Evolutionary conservation across 1,139 yeast species (phyloP).

Genomic region (Geotrichum carabidarum): DNA sequence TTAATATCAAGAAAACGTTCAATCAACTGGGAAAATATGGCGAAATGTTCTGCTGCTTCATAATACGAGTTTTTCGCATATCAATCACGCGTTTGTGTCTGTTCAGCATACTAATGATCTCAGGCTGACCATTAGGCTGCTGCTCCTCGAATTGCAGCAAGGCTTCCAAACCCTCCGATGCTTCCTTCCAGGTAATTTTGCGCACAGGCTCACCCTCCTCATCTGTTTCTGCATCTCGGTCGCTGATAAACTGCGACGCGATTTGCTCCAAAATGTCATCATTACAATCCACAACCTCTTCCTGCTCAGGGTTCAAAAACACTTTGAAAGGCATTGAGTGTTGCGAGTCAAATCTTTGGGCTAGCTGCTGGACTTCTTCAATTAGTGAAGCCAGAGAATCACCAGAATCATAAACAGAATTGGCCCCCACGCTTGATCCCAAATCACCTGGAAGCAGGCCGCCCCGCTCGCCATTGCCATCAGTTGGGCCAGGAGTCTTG

Average conservation of each 20-base stretch:
- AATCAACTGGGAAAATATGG: conserved; percentile 2
- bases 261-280: conserved; percentile 18
- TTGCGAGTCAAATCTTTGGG: conserved; percentile 12
- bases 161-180: conserved; percentile 15
- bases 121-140: conserved; percentile 17
- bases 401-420: not conserved
- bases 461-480: not conserved
- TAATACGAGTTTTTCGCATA: conserved; percentile 9
- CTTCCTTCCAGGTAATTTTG: conserved; percentile 16
- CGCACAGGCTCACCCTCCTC: conserved; percentile 16
- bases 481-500: not conserved
- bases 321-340: conserved; percentile 17
- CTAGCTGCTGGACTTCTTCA: conserved; percentile 16
- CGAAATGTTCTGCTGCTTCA: conserved; percentile 12
- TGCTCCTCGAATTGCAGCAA: conserved; percentile 16
- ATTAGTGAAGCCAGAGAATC: conserved; percentile 9
- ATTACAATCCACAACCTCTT: conserved; percentile 17
- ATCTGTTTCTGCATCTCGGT: conserved; percentile 17
- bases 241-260: conserved; percentile 18
- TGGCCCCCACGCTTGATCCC: not conserved
- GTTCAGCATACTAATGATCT: conserved; percentile 14
- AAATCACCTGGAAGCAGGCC: not conserved
- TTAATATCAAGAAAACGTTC: too few relatives aligned
- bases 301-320: conserved; percentile 16
- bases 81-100: conserved; percentile 16